Evolutionary conservation across 1,139 yeast genomes (phyloP).

Genomic region (Geotrichum phurueaensis): DNA sequence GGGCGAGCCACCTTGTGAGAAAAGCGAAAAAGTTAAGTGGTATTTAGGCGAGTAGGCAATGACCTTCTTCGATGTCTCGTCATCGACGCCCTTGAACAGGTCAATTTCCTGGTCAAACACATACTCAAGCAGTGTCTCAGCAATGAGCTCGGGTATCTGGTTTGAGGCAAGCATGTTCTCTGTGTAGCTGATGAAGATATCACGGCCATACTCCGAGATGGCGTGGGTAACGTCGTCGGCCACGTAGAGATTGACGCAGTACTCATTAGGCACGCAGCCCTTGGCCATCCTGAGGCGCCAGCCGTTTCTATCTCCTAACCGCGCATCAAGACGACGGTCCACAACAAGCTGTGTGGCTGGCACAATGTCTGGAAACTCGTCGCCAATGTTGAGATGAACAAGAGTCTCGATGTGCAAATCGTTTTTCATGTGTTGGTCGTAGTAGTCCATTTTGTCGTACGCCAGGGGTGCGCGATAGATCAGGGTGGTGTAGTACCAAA

Average conservation of each 20-base stretch:
- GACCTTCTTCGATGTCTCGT: constrained; percentile 15
- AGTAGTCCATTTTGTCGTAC: constrained; percentile 43
- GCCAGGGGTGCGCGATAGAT: constrained; percentile 75
- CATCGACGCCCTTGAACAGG: constrained; percentile 19
- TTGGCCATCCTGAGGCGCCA: constrained; percentile 21
- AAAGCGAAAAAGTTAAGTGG: constrained; percentile 60
- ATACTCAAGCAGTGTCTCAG: constrained; percentile 49
- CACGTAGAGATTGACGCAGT: constrained; percentile 28
- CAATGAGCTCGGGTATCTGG: constrained; percentile 46
- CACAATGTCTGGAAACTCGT: constrained; percentile 39
- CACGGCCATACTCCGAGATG: constrained; percentile 37
- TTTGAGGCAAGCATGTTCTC: constrained; percentile 48
- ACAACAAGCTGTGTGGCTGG: constrained; percentile 42
- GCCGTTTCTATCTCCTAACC: constrained; percentile 23
- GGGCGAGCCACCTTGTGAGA: constrained; percentile 51
- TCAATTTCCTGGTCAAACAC: constrained; percentile 47
- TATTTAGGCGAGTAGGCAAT: constrained; percentile 53
- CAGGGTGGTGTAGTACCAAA: constrained; percentile 65
- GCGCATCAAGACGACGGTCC: constrained; percentile 28
- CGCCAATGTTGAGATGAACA: constrained; percentile 40
- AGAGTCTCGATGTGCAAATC: constrained; percentile 50
- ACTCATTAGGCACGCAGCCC: constrained; percentile 9
- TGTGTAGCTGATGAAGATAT: constrained; percentile 39
- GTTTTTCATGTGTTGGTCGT: constrained; percentile 37
- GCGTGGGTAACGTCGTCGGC: constrained; percentile 34